Evolutionary conservation across 495 filamentous ascomycete genomes (phyloP).

Genomic region (Bacidia rubella): DNA sequence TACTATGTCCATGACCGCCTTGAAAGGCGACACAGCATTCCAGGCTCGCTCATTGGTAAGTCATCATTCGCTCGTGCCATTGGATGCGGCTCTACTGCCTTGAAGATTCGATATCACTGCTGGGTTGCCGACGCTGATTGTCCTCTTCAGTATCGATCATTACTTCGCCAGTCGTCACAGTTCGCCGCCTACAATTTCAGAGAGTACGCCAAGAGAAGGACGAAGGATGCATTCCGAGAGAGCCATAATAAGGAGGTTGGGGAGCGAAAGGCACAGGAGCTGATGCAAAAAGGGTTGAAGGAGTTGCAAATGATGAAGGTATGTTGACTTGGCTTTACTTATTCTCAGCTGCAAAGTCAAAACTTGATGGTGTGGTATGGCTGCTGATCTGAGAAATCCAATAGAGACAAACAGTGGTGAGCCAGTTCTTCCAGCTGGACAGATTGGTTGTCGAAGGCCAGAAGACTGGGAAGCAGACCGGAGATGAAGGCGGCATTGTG

Average conservation of each 20-base stretch:
- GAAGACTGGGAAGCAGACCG: conserved; percentile 61
- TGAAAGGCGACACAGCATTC: conserved; percentile 51
- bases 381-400: background rate
- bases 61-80: conserved; percentile 5
- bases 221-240: conserved; percentile 77
- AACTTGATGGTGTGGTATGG: background rate
- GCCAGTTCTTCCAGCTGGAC: conserved; percentile 89
- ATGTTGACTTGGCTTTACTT: conserved; percentile 21
- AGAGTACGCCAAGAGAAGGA: conserved; percentile 85
- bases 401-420: conserved; percentile 88
- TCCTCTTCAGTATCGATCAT: conserved; percentile 66
- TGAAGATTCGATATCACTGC: no score
- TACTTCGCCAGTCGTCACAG: conserved; percentile 72
- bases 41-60: conserved; percentile 61
- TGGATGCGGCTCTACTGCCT: background rate
- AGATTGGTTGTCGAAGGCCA: conserved; percentile 86
- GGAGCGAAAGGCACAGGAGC: conserved; percentile 69
- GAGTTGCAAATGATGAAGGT: conserved; percentile 90
- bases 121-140: background rate
- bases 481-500: conserved; percentile 52
- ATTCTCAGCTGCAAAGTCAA: background rate
- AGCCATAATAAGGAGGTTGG: conserved; percentile 44
- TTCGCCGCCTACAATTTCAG: conserved; percentile 95
- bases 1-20: conserved; percentile 30
- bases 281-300: conserved; percentile 78